phyloP scores from a whole-genome alignment of 2,329 filamentous ascomycete genomes.

The Waltergamsia citrina region DNA sequence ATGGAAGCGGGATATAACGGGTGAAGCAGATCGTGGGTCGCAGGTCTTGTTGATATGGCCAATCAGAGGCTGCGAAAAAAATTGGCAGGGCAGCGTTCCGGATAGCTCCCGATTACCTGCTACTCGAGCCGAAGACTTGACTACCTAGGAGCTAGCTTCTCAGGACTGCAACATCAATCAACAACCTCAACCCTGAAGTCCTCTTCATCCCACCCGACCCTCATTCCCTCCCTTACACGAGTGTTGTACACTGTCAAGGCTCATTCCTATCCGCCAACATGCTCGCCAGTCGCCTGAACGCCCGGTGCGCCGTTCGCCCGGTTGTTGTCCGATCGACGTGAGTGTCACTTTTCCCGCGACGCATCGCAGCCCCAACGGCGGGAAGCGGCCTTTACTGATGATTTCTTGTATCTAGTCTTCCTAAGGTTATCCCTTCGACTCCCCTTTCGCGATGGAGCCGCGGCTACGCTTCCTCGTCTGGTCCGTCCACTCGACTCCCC shows the following conservation, averaged over 20 bases:
- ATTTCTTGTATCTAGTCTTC: conserved; percentile 29
- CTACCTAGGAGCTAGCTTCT: no score
- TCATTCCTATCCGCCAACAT: conserved; percentile 30
- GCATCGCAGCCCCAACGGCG: neutral
- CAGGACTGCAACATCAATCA: no score
- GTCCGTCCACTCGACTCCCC: conserved; percentile 27
- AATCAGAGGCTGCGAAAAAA: conserved; percentile 3
- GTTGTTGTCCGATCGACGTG: conserved; percentile 44
- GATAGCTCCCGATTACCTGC: no score
- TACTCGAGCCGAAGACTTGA: no score
- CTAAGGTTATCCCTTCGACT: conserved; percentile 34
- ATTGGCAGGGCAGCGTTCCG: no score
- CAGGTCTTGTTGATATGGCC: neutral
- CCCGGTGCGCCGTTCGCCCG: conserved; percentile 46
- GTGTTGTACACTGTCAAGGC: no score
- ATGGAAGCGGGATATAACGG: conserved; percentile 5
- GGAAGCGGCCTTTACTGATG: neutral
- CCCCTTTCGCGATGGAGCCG: conserved; percentile 43
- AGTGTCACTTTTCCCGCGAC: conserved; percentile 13
- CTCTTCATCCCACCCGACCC: no score
- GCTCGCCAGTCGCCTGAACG: conserved; percentile 53
- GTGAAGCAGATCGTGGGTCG: neutral
- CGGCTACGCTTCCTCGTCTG: conserved; percentile 48
- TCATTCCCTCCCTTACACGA: conserved; percentile 5
- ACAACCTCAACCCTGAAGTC: no score